These are phyloP conservation scores for Colletotrichum simmondsii DNA, from an alignment of 2,329 filamentous ascomycete species.

Conservation along the genomic window DNA sequence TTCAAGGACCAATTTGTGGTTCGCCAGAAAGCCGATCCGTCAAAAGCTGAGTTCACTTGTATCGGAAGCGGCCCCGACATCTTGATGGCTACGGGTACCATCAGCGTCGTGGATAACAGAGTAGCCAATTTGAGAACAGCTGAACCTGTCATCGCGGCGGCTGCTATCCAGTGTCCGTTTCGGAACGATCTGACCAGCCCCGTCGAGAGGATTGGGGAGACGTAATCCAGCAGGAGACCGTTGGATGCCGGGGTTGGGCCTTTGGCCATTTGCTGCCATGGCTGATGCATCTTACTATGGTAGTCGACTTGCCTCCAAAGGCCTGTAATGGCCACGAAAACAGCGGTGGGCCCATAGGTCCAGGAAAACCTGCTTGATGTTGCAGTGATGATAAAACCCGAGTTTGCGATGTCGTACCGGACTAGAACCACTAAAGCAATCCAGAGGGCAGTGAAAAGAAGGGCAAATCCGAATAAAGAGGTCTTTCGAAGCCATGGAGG, in stretches of 20 bases:
- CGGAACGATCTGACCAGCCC: background rate
- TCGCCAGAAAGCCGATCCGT: background rate
- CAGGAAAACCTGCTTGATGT: background rate
- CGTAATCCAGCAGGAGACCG: background rate
- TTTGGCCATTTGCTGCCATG: background rate
- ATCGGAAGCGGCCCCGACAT: background rate
- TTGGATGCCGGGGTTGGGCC: background rate
- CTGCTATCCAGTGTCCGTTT: background rate
- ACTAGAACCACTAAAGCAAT: background rate
- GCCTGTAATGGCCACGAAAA: background rate
- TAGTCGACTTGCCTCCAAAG: background rate
- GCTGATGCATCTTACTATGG: background rate
- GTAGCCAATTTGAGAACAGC: background rate
- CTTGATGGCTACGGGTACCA: background rate
- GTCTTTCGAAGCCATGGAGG: background rate
- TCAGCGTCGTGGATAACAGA: background rate
- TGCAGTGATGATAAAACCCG: background rate
- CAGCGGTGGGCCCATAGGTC: background rate
- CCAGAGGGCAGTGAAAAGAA: background rate
- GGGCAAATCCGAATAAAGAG: background rate
- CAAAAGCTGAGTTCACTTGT: background rate
- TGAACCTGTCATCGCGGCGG: background rate
- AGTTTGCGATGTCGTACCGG: background rate
- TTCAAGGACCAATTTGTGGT: background rate
- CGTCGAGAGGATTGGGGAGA: background rate